Base-by-base conservation (phyloP, 352 stramenopile genomes). In the Phytophthora pini region DNA sequence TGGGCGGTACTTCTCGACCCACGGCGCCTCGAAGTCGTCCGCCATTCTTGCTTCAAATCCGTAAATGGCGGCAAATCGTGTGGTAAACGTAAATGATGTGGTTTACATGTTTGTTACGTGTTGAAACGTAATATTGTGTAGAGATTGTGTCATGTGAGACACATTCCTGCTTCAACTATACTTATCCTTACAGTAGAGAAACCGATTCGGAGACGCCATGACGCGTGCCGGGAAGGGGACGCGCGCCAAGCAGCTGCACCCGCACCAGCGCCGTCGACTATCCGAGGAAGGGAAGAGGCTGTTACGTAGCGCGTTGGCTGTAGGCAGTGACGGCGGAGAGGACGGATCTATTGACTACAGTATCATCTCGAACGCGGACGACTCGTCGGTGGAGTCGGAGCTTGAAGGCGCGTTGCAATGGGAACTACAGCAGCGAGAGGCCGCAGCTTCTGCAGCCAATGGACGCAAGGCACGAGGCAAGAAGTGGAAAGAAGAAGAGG, bases 1-100 rank as follows among this genome's bases (percentile, higher is more conserved):
- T 26, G 98, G 98, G 34, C 98, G 85, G 76, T 99, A 99, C 80
- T 99, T 99, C 77, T 99, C 98, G 17, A 99, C 97, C 97, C 97
- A 99, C 39, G 98, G 98, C 24, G 91, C 77, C 68, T 98, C 91
- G 43, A 94, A 94, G 41, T 87, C 76, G 54, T 89, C 80, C 58
- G 84, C 65, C 86, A 94, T 92, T 17, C 9, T n/a, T 49, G n/a
- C 17, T 54, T 43, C 4, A 3, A 36, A 31, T 50, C 32, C n/a
- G 12, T 17, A 36, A 36, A 36, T 32, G 26, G 44, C 44, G 44
- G 13, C 40, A 52, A 53, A 31, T 53, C 8, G 34, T 32, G 34
- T 48, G 20, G 39, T 36, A 24, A 6, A 46, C 31, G 29, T 43
- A 36, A 56, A 44, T 51, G 24, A 51, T 22, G 44, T 51, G 31